A percentile compares a stretch with the other conserved stretches of the same genome.
Evolutionary conservation across 108 stramenopile genomes (phyloP).

Genomic region (Licmophora abbreviata): DNA sequence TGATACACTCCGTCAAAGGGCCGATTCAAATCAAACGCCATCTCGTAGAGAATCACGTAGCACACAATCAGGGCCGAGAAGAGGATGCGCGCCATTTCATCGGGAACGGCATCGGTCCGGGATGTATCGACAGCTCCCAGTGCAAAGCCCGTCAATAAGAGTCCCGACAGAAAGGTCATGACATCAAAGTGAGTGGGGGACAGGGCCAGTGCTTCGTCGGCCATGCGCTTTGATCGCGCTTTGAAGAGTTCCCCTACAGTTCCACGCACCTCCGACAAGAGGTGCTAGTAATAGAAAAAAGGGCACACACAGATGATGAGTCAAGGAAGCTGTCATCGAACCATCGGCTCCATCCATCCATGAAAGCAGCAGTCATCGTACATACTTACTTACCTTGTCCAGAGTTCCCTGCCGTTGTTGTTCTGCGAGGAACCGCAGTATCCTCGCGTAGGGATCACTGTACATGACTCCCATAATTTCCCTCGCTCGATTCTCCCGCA

Average conservation of each 20-base stretch:
- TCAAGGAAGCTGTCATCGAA: not conserved
- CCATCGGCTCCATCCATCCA: not conserved
- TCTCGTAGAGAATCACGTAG: slow-evolving; percentile 21
- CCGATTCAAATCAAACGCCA: slow-evolving; percentile 20
- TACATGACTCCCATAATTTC: slow-evolving; percentile 54
- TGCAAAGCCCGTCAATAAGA: slow-evolving; percentile 37
- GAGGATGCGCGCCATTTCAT: slow-evolving; percentile 11
- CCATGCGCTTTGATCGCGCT: slow-evolving; percentile 40
- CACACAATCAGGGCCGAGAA: slow-evolving; percentile 14
- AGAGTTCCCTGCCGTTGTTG: slow-evolving; percentile 7
- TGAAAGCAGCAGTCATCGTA: slow-evolving; percentile 7
- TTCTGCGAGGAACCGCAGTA: slow-evolving; percentile 25
- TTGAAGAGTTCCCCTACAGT: slow-evolving; percentile 26
- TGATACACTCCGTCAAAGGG: slow-evolving; percentile 29
- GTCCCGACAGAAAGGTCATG: slow-evolving; percentile 20
- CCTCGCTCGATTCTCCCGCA: slow-evolving; percentile 27
- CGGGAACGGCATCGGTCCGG: slow-evolving; percentile 1
- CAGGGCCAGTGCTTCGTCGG: slow-evolving; percentile 46
- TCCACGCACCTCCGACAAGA: slow-evolving; percentile 23
- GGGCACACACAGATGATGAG: no score
- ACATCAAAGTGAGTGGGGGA: slow-evolving; percentile 56
- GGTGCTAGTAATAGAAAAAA: slow-evolving; percentile 9
- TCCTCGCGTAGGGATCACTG: slow-evolving; percentile 46
- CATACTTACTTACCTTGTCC: slow-evolving; percentile 17
- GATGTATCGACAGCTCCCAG: not conserved